These are phyloP conservation scores for Brasenia schreberi DNA, from an alignment of 164 flowering plant genomes.

Conservation along the genomic window DNA sequence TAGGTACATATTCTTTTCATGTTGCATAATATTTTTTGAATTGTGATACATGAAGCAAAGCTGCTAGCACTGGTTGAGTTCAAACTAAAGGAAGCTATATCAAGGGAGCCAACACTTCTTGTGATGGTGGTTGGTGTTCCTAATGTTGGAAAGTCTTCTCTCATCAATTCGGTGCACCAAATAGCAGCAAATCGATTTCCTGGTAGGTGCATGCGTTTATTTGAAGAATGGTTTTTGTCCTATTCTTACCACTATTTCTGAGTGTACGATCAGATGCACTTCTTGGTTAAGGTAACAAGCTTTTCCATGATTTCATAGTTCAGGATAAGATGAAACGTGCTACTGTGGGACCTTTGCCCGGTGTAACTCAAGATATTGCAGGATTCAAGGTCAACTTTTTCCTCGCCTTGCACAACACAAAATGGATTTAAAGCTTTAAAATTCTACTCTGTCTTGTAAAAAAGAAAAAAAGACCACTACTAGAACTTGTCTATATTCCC, in stretches of 20 bases:
- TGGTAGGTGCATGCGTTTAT: constrained; percentile 28
- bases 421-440: too few species aligned
- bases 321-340: constrained; percentile 84
- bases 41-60: constrained; percentile 25
- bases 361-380: constrained; percentile 97
- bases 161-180: constrained; percentile 78
- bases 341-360: constrained; percentile 90
- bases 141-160: constrained; percentile 91
- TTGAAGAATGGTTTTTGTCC: not conserved
- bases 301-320: constrained; percentile 34
- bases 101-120: constrained; percentile 92
- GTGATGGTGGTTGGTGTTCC: constrained; percentile 98
- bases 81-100: constrained; percentile 72
- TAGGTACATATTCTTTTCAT: too few species aligned
- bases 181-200: constrained; percentile 72
- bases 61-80: constrained; percentile 76
- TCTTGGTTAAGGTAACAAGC: not conserved
- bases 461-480: too few species aligned
- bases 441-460: too few species aligned
- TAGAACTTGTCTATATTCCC: too few species aligned
- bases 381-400: constrained; percentile 63
- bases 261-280: not conserved
- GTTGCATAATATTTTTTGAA: too few species aligned
- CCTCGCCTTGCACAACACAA: too few species aligned
- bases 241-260: not conserved